These are phyloP conservation scores for Orbilia oligospora DNA, from an alignment of 2,329 filamentous ascomycete species.

Conservation along the genomic window DNA sequence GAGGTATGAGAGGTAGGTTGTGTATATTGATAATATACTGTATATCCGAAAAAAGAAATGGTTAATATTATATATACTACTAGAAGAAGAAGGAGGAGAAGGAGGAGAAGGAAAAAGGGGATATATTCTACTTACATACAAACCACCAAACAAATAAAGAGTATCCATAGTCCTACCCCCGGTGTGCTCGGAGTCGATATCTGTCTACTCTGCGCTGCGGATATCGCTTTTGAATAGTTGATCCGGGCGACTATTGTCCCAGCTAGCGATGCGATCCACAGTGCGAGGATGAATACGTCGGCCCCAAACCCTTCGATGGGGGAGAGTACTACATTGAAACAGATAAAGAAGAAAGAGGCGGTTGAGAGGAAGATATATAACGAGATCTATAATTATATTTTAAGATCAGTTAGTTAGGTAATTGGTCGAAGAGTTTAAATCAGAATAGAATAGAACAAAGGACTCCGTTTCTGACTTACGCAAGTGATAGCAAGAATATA, in stretches of 20 bases:
- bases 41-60: background rate
- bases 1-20: slow-evolving; percentile 2
- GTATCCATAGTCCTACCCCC: background rate
- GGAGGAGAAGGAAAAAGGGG: background rate
- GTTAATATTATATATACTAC: no score
- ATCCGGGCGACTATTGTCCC: background rate
- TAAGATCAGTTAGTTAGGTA: background rate
- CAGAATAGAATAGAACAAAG: no score
- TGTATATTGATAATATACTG: slow-evolving; percentile 16
- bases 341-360: background rate
- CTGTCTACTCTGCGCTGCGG: background rate
- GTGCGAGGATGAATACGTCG: background rate
- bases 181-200: background rate
- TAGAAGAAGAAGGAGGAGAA: background rate
- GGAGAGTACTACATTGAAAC: background rate
- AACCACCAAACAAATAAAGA: background rate
- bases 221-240: background rate
- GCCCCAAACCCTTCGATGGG: slow-evolving; percentile 1
- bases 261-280: background rate
- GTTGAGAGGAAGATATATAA: background rate
- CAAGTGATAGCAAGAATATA: background rate
- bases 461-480: background rate
- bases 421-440: no score
- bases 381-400: background rate
- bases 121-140: slow-evolving; percentile 13